phyloP scores from a whole-genome alignment of 2,329 filamentous ascomycete genomes.

The Sporothrix humicola region DNA sequence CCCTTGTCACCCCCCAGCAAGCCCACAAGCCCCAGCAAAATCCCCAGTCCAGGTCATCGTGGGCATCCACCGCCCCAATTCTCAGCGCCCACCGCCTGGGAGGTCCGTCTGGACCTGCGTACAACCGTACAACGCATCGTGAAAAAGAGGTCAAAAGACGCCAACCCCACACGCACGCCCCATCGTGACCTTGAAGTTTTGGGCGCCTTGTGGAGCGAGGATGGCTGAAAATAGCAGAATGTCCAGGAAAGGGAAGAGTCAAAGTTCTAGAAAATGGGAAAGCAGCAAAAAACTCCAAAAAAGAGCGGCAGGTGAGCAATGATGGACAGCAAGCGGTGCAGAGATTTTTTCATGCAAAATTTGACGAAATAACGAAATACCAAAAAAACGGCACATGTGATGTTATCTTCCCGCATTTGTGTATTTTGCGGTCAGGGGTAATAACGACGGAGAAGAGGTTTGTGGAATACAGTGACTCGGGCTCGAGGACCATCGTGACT shows the following conservation, averaged over 20 bases:
- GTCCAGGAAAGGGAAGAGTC: background rate
- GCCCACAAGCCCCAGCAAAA: too few species aligned
- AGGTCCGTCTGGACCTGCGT: background rate
- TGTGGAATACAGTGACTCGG: background rate
- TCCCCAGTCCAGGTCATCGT: background rate
- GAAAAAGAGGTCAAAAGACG: too few species aligned
- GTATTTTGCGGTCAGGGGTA: background rate
- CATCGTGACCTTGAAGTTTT: slow-evolving; percentile 32
- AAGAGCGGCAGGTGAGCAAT: background rate
- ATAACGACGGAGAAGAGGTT: background rate
- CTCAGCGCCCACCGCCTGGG: background rate
- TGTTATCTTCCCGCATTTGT: background rate
- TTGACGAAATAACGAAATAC: background rate
- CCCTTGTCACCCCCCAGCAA: background rate
- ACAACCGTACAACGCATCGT: background rate
- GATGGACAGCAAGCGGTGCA: slow-evolving; percentile 3
- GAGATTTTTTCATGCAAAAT: background rate
- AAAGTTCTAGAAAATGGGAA: slow-evolving; percentile 1
- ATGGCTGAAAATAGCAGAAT: slow-evolving; percentile 25
- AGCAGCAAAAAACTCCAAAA: background rate
- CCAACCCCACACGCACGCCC: slow-evolving; percentile 29
- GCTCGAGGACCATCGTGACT: slow-evolving; percentile 25
- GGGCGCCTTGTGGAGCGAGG: slow-evolving; percentile 17
- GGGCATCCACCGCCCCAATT: background rate
- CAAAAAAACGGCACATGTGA: slow-evolving; percentile 11